These are phyloP conservation scores for Nannochloropsis gaditana DNA, from an alignment of 108 stramenopile genomes.

Conservation along the genomic window DNA sequence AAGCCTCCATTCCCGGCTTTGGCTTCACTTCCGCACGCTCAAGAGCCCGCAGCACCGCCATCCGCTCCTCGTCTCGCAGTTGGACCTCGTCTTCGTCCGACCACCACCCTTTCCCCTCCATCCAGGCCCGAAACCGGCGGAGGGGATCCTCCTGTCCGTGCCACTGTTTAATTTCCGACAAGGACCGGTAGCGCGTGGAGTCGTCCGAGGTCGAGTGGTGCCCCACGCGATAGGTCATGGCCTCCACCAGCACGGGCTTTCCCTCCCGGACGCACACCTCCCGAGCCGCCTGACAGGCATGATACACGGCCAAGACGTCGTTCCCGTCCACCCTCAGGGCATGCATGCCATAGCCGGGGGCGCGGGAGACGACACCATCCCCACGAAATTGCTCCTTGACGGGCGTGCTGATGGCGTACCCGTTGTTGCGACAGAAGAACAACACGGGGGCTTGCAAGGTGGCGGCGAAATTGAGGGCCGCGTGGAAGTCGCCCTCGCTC, in stretches of 20 bases:
- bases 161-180: constrained; percentile 69
- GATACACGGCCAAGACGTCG: constrained; percentile 85
- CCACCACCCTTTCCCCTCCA: constrained; percentile 66
- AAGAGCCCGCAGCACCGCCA: constrained; percentile 67
- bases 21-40: constrained; percentile 73
- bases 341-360: constrained; percentile 88
- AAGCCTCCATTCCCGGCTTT: constrained; percentile 61
- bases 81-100: constrained; percentile 56
- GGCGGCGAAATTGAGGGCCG: constrained; percentile 87
- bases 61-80: constrained; percentile 67
- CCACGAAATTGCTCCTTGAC: constrained; percentile 87
- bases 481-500: constrained; percentile 90
- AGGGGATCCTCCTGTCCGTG: constrained; percentile 66
- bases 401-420: constrained; percentile 89
- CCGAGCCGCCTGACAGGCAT: constrained; percentile 73
- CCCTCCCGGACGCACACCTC: constrained; percentile 57
- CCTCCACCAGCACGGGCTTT: constrained; percentile 86
- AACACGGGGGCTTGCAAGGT: constrained; percentile 82
- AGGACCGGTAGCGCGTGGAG: constrained; percentile 71
- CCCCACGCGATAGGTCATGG: constrained; percentile 94
- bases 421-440: constrained; percentile 96
- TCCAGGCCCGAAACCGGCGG: constrained; percentile 63
- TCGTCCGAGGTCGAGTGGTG: constrained; percentile 97
- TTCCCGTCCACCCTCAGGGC: constrained; percentile 96
- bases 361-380: constrained; percentile 87